Conservation (phyloP, 192 early-diverging fungal species). For the Helicostylum pulchrum region DNA sequence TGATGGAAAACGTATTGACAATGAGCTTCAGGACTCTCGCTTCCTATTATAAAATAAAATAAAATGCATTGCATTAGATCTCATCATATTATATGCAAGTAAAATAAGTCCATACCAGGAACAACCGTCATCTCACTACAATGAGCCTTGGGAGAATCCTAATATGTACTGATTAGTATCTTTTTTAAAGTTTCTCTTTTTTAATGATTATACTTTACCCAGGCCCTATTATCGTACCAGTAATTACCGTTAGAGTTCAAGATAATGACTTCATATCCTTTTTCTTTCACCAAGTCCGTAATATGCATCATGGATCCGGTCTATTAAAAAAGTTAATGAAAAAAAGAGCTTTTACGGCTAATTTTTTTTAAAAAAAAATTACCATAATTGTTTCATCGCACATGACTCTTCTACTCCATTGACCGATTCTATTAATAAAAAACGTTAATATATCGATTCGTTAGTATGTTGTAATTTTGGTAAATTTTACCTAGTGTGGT, state of each 20-base stretch:
- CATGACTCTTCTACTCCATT: slow-evolving; percentile 36
- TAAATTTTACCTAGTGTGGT: slow-evolving; percentile 20
- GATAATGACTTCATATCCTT: slow-evolving; percentile 34
- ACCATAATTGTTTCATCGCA: slow-evolving; percentile 33
- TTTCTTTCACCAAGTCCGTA: slow-evolving; percentile 6
- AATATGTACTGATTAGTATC: background rate
- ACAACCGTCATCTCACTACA: background rate
- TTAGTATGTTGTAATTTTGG: background rate
- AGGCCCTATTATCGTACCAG: slow-evolving; percentile 23
- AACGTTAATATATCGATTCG: background rate
- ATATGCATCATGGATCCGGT: slow-evolving; percentile 31
- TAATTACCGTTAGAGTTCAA: slow-evolving; percentile 34
- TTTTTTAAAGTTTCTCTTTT: background rate
- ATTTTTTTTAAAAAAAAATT: background rate
- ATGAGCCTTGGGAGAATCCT: slow-evolving; percentile 4
- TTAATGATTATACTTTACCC: background rate
- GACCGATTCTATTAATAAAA: slow-evolving; percentile 19
- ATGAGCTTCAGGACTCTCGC: slow-evolving; percentile 24
- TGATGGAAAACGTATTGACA: slow-evolving; percentile 26
- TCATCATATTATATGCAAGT: background rate
- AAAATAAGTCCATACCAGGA: slow-evolving; percentile 12
- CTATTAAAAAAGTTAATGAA: slow-evolving; percentile 3
- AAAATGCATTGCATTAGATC: background rate
- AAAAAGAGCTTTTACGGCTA: background rate
- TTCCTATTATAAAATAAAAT: slow-evolving; percentile 17